Percentiles rank a stretch among this genome's conserved stretches.
Conservation (phyloP, 768 basidiomycete species). For the Terana coerulea region DNA sequence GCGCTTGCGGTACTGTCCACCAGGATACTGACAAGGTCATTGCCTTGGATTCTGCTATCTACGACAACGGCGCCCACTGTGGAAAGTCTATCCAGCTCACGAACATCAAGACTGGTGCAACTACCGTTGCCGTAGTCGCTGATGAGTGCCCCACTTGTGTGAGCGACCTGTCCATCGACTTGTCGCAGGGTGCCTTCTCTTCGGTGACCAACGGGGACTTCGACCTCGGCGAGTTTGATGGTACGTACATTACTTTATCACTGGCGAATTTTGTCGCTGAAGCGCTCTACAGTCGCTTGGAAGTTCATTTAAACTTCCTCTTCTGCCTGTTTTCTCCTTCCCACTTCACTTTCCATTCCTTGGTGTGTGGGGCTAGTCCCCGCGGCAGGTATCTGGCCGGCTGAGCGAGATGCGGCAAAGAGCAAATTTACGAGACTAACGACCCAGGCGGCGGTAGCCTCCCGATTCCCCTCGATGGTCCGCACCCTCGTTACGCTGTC, state of each 20-base stretch:
- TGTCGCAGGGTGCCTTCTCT: slow-evolving; percentile 66
- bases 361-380: slow-evolving; percentile 9
- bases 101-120: slow-evolving; percentile 54
- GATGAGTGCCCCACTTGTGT: slow-evolving; percentile 70
- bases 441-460: slow-evolving; percentile 40
- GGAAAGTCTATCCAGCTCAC: slow-evolving; percentile 61
- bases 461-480: slow-evolving; percentile 22
- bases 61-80: slow-evolving; percentile 56
- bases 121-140: slow-evolving; percentile 62
- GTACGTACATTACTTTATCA: slow-evolving; percentile 35
- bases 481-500: slow-evolving; percentile 20
- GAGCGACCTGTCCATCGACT: slow-evolving; percentile 65
- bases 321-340: not conserved
- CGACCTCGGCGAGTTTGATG: slow-evolving; percentile 54
- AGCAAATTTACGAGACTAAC: slow-evolving; percentile 32
- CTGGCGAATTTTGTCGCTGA: slow-evolving; percentile 3
- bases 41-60: slow-evolving; percentile 57
- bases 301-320: slow-evolving; percentile 6
- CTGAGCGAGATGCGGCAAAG: slow-evolving; percentile 18
- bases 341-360: slow-evolving; percentile 11
- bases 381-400: slow-evolving; percentile 9
- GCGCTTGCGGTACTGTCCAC: slow-evolving; percentile 71
- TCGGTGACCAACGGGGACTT: slow-evolving; percentile 31
- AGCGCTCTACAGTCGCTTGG: slow-evolving; percentile 11
- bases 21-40: slow-evolving; percentile 55